Percentiles rank a stretch among this genome's conserved stretches.
Conservation (phyloP, 2,329 filamentous ascomycete species). For the Penicillium rolfsii region DNA sequence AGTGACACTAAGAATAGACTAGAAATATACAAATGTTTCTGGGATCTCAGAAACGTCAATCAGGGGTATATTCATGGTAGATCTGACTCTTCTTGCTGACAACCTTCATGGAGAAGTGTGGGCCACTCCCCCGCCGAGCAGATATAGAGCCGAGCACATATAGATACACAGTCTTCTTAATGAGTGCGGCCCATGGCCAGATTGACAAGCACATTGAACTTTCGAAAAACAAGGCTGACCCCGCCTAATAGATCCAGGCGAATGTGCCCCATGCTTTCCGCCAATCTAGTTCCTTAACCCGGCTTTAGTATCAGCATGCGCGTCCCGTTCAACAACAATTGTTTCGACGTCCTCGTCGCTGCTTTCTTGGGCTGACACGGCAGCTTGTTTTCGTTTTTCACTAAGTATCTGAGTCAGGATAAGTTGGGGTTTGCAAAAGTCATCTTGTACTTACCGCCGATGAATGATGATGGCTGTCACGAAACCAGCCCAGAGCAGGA, state of each 20-base stretch:
- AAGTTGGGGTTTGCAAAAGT: background rate
- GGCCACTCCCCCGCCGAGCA: too few species aligned
- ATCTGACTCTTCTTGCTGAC: too few species aligned
- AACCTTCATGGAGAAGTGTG: too few species aligned
- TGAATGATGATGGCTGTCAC: constrained; percentile 27
- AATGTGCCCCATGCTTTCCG: background rate
- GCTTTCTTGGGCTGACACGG: background rate
- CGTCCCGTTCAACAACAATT: constrained; percentile 12
- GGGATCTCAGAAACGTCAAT: too few species aligned
- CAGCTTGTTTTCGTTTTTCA: background rate
- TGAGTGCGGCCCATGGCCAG: background rate
- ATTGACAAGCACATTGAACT: background rate
- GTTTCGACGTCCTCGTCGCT: constrained; percentile 21
- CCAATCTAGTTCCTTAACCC: background rate
- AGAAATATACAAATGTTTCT: too few species aligned
- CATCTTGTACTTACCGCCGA: constrained; percentile 17
- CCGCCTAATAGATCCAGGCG: background rate
- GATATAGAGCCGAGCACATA: background rate
- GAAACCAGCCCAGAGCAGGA: constrained; percentile 48
- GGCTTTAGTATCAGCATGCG: constrained; percentile 3
- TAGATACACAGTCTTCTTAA: background rate
- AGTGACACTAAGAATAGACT: too few species aligned
- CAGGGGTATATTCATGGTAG: too few species aligned
- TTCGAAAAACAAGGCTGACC: background rate
- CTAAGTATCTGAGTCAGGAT: background rate